Conservation (phyloP, 1,139 yeast species). For the Hansenula sp. region DNA sequence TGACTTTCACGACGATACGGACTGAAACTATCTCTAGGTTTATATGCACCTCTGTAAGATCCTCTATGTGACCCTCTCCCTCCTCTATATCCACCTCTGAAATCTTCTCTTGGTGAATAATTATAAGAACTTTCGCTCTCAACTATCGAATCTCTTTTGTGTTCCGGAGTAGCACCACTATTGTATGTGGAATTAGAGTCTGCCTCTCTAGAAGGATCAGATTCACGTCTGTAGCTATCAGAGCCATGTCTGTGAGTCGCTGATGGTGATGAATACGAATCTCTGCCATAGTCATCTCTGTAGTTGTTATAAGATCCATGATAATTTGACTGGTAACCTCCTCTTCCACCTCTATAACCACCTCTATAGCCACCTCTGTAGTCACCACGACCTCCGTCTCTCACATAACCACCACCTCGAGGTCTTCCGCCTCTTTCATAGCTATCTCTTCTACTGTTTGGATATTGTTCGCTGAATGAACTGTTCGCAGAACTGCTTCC, state of each 20-base stretch:
- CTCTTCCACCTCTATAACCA: slow-evolving; percentile 1
- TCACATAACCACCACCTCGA: neutral
- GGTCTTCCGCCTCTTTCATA: neutral
- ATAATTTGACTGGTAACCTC: neutral
- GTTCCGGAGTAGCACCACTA: neutral
- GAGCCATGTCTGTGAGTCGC: no score
- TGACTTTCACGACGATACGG: neutral
- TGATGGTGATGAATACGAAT: neutral
- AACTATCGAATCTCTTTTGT: neutral
- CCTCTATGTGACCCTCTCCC: slow-evolving; percentile 1
- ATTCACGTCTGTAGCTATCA: neutral
- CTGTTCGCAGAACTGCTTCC: neutral
- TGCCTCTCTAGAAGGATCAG: neutral
- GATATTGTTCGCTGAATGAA: neutral
- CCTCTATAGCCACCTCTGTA: slow-evolving; percentile 1
- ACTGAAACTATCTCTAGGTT: neutral
- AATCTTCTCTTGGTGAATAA: neutral
- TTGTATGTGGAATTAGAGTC: no score
- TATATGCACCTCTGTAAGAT: slow-evolving; percentile 1
- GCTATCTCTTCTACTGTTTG: neutral
- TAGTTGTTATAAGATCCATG: neutral
- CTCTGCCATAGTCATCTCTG: neutral
- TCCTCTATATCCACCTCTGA: slow-evolving; percentile 3
- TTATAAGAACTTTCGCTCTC: neutral
- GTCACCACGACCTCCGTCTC: neutral